Evolutionary conservation across 768 basidiomycete genomes (phyloP).

Genomic region (Macrocybe gigantea): DNA sequence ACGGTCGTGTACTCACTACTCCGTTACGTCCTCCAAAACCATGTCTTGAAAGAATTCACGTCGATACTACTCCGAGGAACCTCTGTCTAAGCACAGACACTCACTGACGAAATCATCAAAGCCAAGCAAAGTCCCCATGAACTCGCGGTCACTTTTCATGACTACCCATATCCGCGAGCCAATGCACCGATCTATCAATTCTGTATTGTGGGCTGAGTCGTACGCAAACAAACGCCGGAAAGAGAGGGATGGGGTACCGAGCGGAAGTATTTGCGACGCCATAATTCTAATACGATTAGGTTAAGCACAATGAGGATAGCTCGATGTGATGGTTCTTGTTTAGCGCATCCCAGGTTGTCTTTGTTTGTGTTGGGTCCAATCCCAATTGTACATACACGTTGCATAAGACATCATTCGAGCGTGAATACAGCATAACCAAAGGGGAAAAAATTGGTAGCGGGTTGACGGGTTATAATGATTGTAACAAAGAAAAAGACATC

Average conservation of each 20-base stretch:
- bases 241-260: constrained; percentile 43
- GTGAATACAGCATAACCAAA: constrained; percentile 9
- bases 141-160: constrained; percentile 97
- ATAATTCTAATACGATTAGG: constrained; percentile 30
- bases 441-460: constrained; percentile 1
- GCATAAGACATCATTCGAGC: constrained; percentile 6
- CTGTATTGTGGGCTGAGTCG: constrained; percentile 29
- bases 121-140: constrained; percentile 88
- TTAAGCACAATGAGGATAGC: neutral
- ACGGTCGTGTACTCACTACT: constrained; percentile 63
- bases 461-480: neutral
- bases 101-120: constrained; percentile 99
- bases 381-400: neutral
- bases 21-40: constrained; percentile 94
- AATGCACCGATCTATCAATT: constrained; percentile 96
- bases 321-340: too few relatives aligned
- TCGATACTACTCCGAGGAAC: neutral
- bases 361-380: neutral
- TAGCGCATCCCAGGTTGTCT: neutral
- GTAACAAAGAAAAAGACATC: neutral
- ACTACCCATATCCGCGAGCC: constrained; percentile 97
- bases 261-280: constrained; percentile 93
- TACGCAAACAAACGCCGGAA: neutral
- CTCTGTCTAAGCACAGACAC: constrained; percentile 29
- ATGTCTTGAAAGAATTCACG: constrained; percentile 48